Evolutionary conservation across 1,139 yeast genomes (phyloP), one percentile per base, ranked within the genome.

Genomic region (Arxiozyma telluris): DNA sequence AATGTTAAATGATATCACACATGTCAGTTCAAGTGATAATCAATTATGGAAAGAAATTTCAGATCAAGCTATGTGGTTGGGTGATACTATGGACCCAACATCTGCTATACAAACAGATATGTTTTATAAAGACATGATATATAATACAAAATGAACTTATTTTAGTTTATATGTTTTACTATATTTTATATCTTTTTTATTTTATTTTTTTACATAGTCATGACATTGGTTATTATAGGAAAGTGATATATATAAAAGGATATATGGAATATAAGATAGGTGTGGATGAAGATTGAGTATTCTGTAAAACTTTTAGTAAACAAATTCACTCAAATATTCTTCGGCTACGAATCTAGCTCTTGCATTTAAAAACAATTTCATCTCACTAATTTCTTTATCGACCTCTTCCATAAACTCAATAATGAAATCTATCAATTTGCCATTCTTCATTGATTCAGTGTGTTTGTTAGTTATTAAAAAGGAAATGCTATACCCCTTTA

Each of bases 361-460:
- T 30, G 98, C 97, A 69, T 93, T 93, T 71, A 94, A 80, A 70
- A 93, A 94, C 69, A 93, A 78, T 73, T 94, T 94, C 96, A 93
- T 94, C 71, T 93, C 99, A 71, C 96, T 88, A 67, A 93, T 94
- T 71, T 93, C 99, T 74, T 91, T 93, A 72, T 93, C 99, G 27
- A 93, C 98, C 65, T 91, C 98, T 71, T 93, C 98, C 98, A 93
- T 91, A 70, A 94, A 93, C 73, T 93, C 98, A 64, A 93, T 89
- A 64, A 93, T 90, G 69, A 93, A 93, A 71, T 93, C 98, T 50
- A 93, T 96, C 66, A 93, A 79, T 71, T 94, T 94, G 66, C 87
- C 93, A 73, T 94, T 93, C 71, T 91, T 80, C 96, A 93, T 90
- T 63, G 86, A 86, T 71, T 93, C 98, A 12, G 97, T 90, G 72